Evolutionary conservation across 768 basidiomycete species (phyloP).

Genomic region (Grammothele lineata): DNA sequence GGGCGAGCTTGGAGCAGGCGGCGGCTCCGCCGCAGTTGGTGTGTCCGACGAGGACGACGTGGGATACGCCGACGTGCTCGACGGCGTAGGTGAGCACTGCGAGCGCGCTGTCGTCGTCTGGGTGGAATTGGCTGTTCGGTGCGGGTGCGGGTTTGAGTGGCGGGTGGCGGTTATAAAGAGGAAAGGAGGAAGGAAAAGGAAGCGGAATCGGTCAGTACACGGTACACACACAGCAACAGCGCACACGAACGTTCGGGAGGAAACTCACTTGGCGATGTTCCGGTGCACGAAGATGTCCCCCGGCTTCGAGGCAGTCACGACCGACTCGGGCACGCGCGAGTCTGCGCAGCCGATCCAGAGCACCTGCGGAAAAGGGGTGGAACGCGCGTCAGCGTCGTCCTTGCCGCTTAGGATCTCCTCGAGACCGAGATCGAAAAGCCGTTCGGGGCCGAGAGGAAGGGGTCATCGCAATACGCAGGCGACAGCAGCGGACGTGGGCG

Average conservation of each 20-base stretch:
- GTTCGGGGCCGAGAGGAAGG: no score
- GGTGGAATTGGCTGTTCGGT: conserved; percentile 60
- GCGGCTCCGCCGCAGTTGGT: conserved; percentile 75
- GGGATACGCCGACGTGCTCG: conserved; percentile 63
- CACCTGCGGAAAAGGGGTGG: conserved; percentile 35
- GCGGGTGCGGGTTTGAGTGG: not conserved
- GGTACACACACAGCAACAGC: no score
- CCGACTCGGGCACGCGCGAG: conserved; percentile 80
- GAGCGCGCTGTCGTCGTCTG: conserved; percentile 64
- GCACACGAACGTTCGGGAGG: not conserved
- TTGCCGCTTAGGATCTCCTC: no score
- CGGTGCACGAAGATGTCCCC: conserved; percentile 83
- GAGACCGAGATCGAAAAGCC: not conserved
- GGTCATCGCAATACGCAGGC: no score
- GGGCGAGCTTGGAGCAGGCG: conserved; percentile 45
- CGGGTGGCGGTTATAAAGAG: no score
- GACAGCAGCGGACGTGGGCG: no score
- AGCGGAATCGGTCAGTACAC: not conserved
- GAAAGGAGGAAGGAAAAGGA: not conserved
- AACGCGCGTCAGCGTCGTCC: no score
- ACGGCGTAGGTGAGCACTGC: conserved; percentile 77
- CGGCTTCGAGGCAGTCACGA: conserved; percentile 62
- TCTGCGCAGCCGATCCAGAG: conserved; percentile 84
- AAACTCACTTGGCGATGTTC: conserved; percentile 80
- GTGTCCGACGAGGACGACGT: conserved; percentile 84